Conservation (phyloP, 2,329 filamentous ascomycete genomes). For the Corynespora cassiicola region DNA sequence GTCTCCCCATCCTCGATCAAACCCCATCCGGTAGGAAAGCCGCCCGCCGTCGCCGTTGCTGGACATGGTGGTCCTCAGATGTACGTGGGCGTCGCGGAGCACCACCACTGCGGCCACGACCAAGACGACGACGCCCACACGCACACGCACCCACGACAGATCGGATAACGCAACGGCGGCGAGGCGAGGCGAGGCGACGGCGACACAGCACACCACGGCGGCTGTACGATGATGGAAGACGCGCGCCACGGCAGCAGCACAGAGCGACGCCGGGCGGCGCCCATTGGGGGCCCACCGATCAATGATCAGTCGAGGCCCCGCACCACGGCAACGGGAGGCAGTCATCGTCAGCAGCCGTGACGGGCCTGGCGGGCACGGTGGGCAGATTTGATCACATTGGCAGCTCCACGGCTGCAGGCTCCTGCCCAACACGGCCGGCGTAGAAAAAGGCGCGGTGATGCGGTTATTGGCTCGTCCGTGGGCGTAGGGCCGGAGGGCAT, state of each 20-base stretch:
- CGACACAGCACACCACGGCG: too few species aligned
- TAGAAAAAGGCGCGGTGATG: slow-evolving; percentile 2
- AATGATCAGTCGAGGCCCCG: slow-evolving; percentile 15
- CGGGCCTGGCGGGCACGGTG: slow-evolving; percentile 3
- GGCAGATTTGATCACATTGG: slow-evolving; percentile 26
- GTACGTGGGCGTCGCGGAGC: too few species aligned
- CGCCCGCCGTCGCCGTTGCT: slow-evolving; percentile 18
- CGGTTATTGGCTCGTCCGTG: slow-evolving; percentile 21
- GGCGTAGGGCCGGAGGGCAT: slow-evolving; percentile 13
- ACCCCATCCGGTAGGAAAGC: slow-evolving; percentile 36
- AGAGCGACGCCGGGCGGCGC: neutral
- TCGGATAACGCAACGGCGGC: too few species aligned
- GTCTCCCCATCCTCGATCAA: slow-evolving; percentile 11
- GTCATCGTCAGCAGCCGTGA: slow-evolving; percentile 1
- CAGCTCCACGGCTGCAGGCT: slow-evolving; percentile 22
- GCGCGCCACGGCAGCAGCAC: slow-evolving; percentile 15
- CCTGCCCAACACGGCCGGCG: slow-evolving; percentile 27
- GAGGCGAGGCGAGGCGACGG: too few species aligned
- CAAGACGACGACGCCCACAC: too few species aligned
- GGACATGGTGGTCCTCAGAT: slow-evolving; percentile 2
- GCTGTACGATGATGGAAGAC: slow-evolving; percentile 16
- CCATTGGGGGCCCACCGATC: slow-evolving; percentile 9
- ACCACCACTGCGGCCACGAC: too few species aligned
- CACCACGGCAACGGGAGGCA: slow-evolving; percentile 13
- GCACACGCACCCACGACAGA: too few species aligned